phyloP scores from a whole-genome alignment of 2,329 filamentous ascomycete species.

The Fusarium staphyleae region DNA sequence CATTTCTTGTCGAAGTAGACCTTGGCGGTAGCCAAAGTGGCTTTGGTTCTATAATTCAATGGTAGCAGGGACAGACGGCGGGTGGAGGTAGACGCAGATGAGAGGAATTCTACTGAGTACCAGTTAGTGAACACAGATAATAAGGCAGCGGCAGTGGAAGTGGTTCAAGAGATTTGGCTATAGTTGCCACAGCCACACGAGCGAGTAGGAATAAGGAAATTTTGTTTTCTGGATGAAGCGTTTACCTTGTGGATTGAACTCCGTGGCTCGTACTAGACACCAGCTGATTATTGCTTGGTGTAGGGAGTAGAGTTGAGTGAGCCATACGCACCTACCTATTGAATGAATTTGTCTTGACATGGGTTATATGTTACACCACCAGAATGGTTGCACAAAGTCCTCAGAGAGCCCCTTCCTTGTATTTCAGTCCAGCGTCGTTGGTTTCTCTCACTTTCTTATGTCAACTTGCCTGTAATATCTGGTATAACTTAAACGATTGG shows the following conservation, averaged over 20 bases:
- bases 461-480: too few relatives aligned
- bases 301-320: neutral
- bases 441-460: too few relatives aligned
- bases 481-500: too few relatives aligned
- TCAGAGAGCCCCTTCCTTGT: too few relatives aligned
- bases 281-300: neutral
- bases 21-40: too few relatives aligned
- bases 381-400: too few relatives aligned
- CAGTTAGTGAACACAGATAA: too few relatives aligned
- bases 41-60: constrained; percentile 1
- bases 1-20: neutral
- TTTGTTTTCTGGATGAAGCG: neutral
- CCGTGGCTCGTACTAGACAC: neutral
- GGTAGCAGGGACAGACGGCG: constrained; percentile 4
- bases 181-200: constrained; percentile 14
- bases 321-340: too few relatives aligned
- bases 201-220: neutral
- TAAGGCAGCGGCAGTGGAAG: constrained; percentile 7
- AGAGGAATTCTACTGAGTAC: neutral
- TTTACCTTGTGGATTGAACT: neutral
- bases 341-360: too few relatives aligned
- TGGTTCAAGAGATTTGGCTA: neutral
- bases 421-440: too few relatives aligned
- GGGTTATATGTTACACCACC: too few relatives aligned
- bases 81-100: constrained; percentile 6